Percentiles rank a stretch among this genome's conserved stretches.
Conservation (phyloP, 306 rosid species). For the Inga leiocalycina region DNA sequence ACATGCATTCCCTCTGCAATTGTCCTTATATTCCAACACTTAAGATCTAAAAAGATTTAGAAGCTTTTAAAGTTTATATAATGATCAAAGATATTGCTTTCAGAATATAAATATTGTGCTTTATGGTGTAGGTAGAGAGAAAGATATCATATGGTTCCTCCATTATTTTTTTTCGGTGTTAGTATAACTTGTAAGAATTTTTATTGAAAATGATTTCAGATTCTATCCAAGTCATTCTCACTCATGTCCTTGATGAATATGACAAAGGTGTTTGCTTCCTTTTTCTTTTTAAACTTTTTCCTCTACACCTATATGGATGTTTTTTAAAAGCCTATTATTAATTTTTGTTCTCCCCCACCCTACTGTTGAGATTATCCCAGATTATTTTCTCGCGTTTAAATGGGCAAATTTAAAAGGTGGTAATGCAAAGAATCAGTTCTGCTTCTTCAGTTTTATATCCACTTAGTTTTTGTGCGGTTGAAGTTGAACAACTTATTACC, state of each 20-base stretch:
- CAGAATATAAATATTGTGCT: not conserved
- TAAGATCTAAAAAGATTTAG: not conserved
- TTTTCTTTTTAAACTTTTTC: not conserved
- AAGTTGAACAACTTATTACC: not conserved
- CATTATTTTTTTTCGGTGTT: not conserved
- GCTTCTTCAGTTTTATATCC: not conserved
- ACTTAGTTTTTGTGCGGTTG: not conserved
- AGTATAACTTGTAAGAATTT: not conserved
- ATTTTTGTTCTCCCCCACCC: not conserved
- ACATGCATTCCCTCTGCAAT: not conserved
- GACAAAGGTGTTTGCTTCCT: not conserved
- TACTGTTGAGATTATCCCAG: not conserved
- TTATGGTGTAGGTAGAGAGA: not conserved
- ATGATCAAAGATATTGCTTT: conserved; percentile 7
- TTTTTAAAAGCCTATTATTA: not conserved
- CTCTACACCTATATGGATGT: not conserved
- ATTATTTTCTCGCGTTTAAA: not conserved
- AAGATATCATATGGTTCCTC: not conserved
- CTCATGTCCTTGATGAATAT: not conserved
- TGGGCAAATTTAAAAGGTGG: not conserved
- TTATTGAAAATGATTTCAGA: not conserved
- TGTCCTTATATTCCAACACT: conserved; percentile 33
- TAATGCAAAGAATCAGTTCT: not conserved
- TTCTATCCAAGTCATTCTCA: not conserved
- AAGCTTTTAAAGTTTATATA: not conserved